Base-by-base conservation (phyloP, 345 rosid genomes). In the Brassica nigra region DNA sequence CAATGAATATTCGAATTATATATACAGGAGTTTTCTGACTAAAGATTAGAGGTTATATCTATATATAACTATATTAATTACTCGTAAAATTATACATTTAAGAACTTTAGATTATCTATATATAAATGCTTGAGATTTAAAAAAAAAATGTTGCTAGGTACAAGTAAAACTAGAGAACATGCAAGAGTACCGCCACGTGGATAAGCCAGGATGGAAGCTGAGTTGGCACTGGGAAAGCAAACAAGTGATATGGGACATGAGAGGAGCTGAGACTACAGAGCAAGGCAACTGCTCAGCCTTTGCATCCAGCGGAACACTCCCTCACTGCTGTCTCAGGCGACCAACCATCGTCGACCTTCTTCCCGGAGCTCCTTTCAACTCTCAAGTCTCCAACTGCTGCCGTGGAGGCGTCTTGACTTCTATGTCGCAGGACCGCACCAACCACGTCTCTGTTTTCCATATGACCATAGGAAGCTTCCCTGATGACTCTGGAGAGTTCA, bases 141-240 rank as follows among this genome's bases (percentile, higher is more conserved):
- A 18, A 18, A 18, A 18, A 54, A 54, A 54, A 54, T 54, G 59
- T 6, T 54, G 4, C 73, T 29, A 94, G 98, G 76, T 87, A 31
- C 86, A 28, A 79, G 90, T 94, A 34, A 82, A 88, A 11, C 1
- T 94, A 30, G 83, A 69, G 62, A 94, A 92, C 85, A 86, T 8
- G 85, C 97, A 92, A 77, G 80, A 77, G 42, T 92, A 88, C 54
- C 85, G 98, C 1, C 98, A 92, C 52, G 70, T 94, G 3, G 97
- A 92, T 20, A 54, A 66, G n/a, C 98, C 98, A 1, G 98, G 98
- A 0, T 94, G 97, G 98, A 88, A 79, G 74, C 61, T 94, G 62
- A 86, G 86, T 6, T 94, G 97, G 97, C 75, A 42, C 4, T 94
- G 99, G 97, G 5, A 0, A 8, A 85, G 83, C 8, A 66, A 86